phyloP scores from a whole-genome alignment of 1,139 yeast genomes.

The Nakaseomyces uthaithaninus region DNA sequence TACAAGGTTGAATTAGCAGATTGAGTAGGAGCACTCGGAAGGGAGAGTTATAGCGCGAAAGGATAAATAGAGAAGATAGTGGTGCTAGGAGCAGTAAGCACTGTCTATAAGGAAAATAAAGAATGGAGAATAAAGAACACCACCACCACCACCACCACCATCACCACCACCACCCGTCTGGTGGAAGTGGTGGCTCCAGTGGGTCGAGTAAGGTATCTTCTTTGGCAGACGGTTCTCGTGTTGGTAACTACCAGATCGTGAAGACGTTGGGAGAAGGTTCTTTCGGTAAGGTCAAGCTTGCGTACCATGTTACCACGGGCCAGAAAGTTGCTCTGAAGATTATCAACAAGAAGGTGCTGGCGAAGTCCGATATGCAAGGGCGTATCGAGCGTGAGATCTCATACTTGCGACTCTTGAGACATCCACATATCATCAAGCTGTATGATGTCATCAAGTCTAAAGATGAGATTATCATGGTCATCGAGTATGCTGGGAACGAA shows the following conservation, averaged over 20 bases:
- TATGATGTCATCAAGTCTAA: constrained; percentile 93
- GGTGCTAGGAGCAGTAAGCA: too few species aligned
- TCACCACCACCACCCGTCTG: constrained; percentile 19
- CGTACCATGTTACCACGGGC: constrained; percentile 85
- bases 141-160: constrained; percentile 22
- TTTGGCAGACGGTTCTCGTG: constrained; percentile 40
- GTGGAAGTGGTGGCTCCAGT: constrained; percentile 8
- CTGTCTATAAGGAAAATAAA: too few species aligned
- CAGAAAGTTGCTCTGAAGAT: constrained; percentile 89
- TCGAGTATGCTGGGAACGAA: constrained; percentile 93
- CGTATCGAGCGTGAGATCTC: constrained; percentile 89
- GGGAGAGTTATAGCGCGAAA: too few species aligned
- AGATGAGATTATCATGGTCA: constrained; percentile 95
- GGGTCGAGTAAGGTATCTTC: constrained; percentile 12
- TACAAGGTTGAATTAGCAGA: too few species aligned
- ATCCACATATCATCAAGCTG: constrained; percentile 90
- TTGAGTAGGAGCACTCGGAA: too few species aligned
- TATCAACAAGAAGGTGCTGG: constrained; percentile 84
- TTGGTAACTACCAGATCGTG: constrained; percentile 90
- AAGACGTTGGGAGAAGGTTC: constrained; percentile 95
- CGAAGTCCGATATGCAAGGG: constrained; percentile 95
- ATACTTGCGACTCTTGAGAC: constrained; percentile 76
- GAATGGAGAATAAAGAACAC: constrained; percentile 9
- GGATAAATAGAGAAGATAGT: too few species aligned
- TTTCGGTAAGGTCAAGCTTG: constrained; percentile 90